Evolutionary conservation across 2,329 filamentous ascomycete genomes (phyloP), one percentile per base, ranked within the genome.

Genomic region (Fusarium mangiferae): DNA sequence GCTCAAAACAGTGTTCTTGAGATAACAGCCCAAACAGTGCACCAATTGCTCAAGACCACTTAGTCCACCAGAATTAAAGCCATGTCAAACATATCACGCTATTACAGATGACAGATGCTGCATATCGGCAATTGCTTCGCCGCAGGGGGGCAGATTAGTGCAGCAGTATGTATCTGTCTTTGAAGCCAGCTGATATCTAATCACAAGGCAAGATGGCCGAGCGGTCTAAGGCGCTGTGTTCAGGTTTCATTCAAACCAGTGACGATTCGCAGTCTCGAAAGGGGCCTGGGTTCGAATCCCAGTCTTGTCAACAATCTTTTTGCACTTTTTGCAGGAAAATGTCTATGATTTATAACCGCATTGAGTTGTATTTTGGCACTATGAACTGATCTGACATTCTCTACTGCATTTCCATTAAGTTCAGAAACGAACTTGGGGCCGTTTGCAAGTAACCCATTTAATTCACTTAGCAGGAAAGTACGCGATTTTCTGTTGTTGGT

Each of bases 191-290:
- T n/a, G n/a, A n/a, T n/a, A n/a, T n/a, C n/a, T n/a, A n/a, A 66
- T 66, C 49, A 66, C 10, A 58, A 58, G 64, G 64, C 49, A 66
- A 66, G 64, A 66, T 66, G 64, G 64, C 64, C 64, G 64, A 66
- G 64, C 61, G 64, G 64, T 66, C 64, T 66, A 66, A 66, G 64
- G 64, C 61, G 64, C 64, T 66, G 64, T 66, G 64, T 66, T 66
- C 64, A 66, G 64, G 64, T 66, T 66, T 62, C 0, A 66, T 66
- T 28, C 15, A 45, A 66, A 66, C 64, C 42, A 66, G 61, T 35
- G 48, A 66, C 64, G 64, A 66, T 66, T 66, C 64, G 64, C 64
- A 66, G 64, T 66, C 64, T 66, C 63, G 63, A 66, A 66, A 66
- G 63, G 61, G 63, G 61, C 64, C 64, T 66, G 64, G 64, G 64